phyloP scores from a whole-genome alignment of 2,329 filamentous ascomycete species.

The Pyricularia pennisetigena region DNA sequence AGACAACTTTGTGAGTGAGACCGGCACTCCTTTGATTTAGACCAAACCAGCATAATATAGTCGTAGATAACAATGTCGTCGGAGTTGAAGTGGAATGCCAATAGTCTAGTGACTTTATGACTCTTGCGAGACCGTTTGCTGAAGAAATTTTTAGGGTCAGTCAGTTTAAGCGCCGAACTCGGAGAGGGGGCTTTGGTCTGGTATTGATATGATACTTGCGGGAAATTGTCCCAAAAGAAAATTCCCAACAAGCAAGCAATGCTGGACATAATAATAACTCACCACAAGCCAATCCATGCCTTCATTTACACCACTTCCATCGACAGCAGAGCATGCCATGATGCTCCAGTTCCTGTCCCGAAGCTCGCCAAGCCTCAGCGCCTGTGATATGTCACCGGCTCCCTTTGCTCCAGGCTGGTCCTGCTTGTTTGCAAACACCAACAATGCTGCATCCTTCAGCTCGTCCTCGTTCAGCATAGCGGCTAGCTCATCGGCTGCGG shows the following conservation, averaged over 20 bases:
- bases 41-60: neutral
- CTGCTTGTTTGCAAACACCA: slow-evolving; percentile 99
- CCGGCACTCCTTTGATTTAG: neutral
- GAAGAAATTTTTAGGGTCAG: slow-evolving; percentile 10
- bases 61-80: neutral
- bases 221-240: neutral
- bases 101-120: slow-evolving; percentile 12
- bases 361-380: slow-evolving; percentile 78
- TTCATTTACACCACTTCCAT: slow-evolving; percentile 87
- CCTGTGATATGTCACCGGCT: slow-evolving; percentile 93
- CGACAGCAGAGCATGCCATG: slow-evolving; percentile 92
- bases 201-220: neutral
- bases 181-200: neutral
- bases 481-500: slow-evolving; percentile 82
- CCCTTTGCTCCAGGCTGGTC: slow-evolving; percentile 96
- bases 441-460: slow-evolving; percentile 78
- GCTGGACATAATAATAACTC: slow-evolving; percentile 21
- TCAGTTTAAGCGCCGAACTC: neutral
- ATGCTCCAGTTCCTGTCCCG: slow-evolving; percentile 99
- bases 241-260: neutral
- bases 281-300: slow-evolving; percentile 99
- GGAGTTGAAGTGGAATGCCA: neutral
- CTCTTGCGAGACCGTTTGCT: slow-evolving; percentile 32
- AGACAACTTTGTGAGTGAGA: neutral
- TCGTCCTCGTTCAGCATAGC: slow-evolving; percentile 98